phyloP scores from a whole-genome alignment of 139 green algal species.

The Yamagishiella unicocca region DNA sequence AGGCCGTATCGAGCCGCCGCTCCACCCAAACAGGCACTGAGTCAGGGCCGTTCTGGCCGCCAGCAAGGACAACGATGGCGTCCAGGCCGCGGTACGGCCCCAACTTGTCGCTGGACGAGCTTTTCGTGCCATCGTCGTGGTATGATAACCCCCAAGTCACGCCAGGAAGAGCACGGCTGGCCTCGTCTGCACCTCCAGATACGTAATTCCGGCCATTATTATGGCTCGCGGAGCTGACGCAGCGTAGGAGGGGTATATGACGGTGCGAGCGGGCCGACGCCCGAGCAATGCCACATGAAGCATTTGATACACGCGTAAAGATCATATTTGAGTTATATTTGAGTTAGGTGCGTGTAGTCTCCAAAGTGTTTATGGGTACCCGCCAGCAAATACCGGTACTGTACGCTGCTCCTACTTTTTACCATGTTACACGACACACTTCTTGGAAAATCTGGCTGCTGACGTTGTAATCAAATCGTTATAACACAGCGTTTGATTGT shows the following conservation, averaged over 20 bases:
- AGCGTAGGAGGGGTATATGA: background rate
- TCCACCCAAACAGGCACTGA: conserved; percentile 16
- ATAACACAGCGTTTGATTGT: too few relatives aligned
- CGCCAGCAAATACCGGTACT: too few relatives aligned
- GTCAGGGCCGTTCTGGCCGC: conserved; percentile 18
- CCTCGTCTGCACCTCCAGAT: too few relatives aligned
- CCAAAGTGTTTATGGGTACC: too few relatives aligned
- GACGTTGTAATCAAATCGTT: too few relatives aligned
- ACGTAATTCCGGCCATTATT: too few relatives aligned
- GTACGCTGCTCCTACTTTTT: too few relatives aligned
- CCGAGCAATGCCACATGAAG: background rate
- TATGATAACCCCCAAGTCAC: conserved; percentile 2
- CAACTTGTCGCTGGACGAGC: background rate
- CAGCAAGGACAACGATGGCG: conserved; percentile 39
- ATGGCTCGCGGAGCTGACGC: background rate
- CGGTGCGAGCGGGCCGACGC: background rate
- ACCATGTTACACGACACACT: too few relatives aligned
- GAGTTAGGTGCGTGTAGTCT: too few relatives aligned
- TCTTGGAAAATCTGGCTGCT: too few relatives aligned
- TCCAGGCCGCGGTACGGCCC: background rate
- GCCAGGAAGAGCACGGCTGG: background rate
- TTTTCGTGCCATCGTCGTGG: background rate
- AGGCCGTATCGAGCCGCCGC: conserved; percentile 20
- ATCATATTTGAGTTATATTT: too few relatives aligned
- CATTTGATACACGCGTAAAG: background rate